Evolutionary conservation across 176 grass and related monocot species (phyloP), one percentile per base, ranked within the genome.

Genomic region (Neostapfia colusana): DNA sequence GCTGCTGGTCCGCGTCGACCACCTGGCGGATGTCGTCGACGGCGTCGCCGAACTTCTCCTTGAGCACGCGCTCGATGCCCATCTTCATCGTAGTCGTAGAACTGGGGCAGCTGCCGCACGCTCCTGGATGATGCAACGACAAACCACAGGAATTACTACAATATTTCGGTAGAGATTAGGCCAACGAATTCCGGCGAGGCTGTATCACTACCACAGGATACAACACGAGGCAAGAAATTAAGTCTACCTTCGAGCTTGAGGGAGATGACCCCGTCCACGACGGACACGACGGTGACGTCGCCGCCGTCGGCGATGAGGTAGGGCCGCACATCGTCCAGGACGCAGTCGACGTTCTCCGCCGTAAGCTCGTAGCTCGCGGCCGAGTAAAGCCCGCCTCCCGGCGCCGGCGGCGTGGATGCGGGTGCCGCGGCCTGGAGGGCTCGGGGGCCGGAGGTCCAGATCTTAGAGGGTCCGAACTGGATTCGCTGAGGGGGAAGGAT

Each of bases 71-170:
- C 76, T 98, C 91, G 37, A 94, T 98, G 41, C 95, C 95, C 95
- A 98, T 94, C 65, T 89, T 90, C 95, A 94, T 94, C 43, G 95
- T 98, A 20, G 91, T 98, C 10, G 91, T 98, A 20, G 91, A 94
- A 73, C 91, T 98, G 37, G 95, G 87, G 76, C 91, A 98, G 74
- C 91, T 98, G 51, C 91, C 87, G 66, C 91, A 98, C 35, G 95
- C 95, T 62, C 95, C 91, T 98, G 43, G 20, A 81, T 54, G 75
- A 21, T 25, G 21, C 28, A 70, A 28, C 16, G 18, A 85, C 10
- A 85, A 77, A 73, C 28, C 51, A 51, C 9, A 43, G 17, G 17
- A 36, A 77, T 10, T 28, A 13, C 18, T 21, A 18, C 21, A 63
- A 7, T 35, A 69, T 74, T 74, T 79, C 3, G 43, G 26, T 53